phyloP scores from a whole-genome alignment of 148 eudicot genomes.

The Amaranthus hypochondriacus region DNA sequence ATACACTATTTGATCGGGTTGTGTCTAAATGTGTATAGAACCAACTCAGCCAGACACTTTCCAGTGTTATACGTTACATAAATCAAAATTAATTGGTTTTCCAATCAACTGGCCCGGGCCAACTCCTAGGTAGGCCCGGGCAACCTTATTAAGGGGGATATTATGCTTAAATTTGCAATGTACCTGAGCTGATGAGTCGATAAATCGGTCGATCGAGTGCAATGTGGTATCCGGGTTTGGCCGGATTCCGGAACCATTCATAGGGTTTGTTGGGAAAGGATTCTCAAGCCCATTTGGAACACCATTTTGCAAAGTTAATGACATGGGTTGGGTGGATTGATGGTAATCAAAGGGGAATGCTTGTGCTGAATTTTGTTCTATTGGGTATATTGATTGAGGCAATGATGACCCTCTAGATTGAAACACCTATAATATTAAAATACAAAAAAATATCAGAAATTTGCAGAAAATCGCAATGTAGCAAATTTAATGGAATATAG shows the following conservation, averaged over 20 bases:
- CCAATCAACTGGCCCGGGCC: too few species aligned
- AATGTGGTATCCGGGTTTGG: slow-evolving; percentile 29
- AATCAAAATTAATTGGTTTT: too few species aligned
- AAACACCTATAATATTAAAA: slow-evolving; percentile 39
- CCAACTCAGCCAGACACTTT: too few species aligned
- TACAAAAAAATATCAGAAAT: neutral
- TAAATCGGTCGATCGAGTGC: slow-evolving; percentile 43
- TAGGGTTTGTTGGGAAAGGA: slow-evolving; percentile 23
- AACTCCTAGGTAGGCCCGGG: too few species aligned
- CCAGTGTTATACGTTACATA: too few species aligned
- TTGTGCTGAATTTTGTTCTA: slow-evolving; percentile 41
- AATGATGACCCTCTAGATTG: slow-evolving; percentile 44
- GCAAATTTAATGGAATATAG: neutral
- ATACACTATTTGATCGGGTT: too few species aligned
- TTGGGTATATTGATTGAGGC: slow-evolving; percentile 37
- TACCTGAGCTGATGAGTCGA: slow-evolving; percentile 56
- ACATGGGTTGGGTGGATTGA: slow-evolving; percentile 34
- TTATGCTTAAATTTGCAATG: neutral
- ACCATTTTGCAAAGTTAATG: slow-evolving; percentile 20
- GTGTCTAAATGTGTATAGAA: too few species aligned
- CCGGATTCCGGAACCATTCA: slow-evolving; percentile 23
- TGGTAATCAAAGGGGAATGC: slow-evolving; percentile 33
- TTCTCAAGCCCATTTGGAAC: slow-evolving; percentile 38
- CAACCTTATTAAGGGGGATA: neutral
- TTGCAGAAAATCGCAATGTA: neutral